These are phyloP conservation scores for Nissolia schottii DNA, from an alignment of 306 rosid species.

Conservation along the genomic window DNA sequence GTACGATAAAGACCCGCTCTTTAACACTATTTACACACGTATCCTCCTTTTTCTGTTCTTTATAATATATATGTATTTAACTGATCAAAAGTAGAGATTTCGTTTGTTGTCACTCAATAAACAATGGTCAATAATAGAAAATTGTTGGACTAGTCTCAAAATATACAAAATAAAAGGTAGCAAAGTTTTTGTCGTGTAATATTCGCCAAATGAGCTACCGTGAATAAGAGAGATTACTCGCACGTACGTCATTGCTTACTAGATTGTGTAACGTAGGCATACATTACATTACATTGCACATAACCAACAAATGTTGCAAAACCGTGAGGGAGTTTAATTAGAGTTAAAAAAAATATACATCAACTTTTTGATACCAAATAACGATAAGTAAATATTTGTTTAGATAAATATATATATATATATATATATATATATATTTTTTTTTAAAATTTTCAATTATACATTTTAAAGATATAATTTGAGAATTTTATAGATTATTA, in stretches of 20 bases:
- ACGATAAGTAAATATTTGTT: too few species aligned
- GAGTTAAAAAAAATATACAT: too few species aligned
- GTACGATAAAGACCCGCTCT: not conserved
- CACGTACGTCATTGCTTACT: conserved; percentile 21
- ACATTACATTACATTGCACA: not conserved
- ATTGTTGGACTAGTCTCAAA: not conserved
- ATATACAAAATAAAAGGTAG: not conserved
- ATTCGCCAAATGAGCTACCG: not conserved
- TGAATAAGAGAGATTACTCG: not conserved
- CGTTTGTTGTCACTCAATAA: conserved; percentile 2
- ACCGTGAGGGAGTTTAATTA: not conserved
- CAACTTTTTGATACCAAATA: too few species aligned
- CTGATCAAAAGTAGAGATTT: not conserved
- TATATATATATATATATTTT: too few species aligned
- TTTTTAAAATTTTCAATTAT: too few species aligned
- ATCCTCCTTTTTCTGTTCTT: not conserved
- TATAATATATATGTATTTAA: not conserved
- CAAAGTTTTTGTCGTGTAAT: not conserved
- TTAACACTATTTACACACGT: not conserved
- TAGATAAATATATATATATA: too few species aligned
- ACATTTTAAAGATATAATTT: too few species aligned
- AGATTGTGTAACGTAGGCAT: conserved; percentile 1
- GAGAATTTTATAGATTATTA: too few species aligned
- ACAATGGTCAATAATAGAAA: not conserved
- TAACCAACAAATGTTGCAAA: not conserved